Percentiles rank a stretch among this genome's conserved stretches.
These are phyloP conservation scores for Chalciporus sphaerocephalus DNA, from an alignment of 768 basidiomycete genomes.

Conservation along the genomic window DNA sequence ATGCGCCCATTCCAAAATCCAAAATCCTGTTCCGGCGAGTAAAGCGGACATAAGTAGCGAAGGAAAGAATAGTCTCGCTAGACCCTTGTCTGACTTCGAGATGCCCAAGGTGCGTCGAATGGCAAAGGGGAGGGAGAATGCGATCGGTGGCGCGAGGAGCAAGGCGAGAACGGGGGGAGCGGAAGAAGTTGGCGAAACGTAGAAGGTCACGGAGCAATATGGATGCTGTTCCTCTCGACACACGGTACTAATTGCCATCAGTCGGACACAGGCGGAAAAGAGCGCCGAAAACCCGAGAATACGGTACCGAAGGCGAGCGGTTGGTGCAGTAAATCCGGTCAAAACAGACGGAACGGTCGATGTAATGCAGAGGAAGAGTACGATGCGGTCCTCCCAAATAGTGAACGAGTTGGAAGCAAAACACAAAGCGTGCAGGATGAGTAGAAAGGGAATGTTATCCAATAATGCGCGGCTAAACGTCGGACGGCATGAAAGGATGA, in stretches of 20 bases:
- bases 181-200: constrained; percentile 64
- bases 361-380: constrained; percentile 67
- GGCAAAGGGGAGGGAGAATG: constrained; percentile 52
- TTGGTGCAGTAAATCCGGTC: constrained; percentile 64
- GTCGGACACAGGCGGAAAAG: constrained; percentile 62
- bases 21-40: constrained; percentile 57
- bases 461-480: constrained; percentile 27
- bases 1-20: constrained; percentile 81
- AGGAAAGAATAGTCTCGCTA: constrained; percentile 62
- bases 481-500: constrained; percentile 42
- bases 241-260: constrained; percentile 79
- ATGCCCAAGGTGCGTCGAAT: constrained; percentile 56
- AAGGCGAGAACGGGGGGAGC: constrained; percentile 60
- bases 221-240: constrained; percentile 95
- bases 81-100: constrained; percentile 70
- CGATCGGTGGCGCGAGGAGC: constrained; percentile 50
- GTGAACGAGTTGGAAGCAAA: constrained; percentile 95
- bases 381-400: constrained; percentile 92
- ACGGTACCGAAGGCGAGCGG: constrained; percentile 61
- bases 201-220: constrained; percentile 88
- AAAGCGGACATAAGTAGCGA: constrained; percentile 56
- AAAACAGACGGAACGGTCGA: constrained; percentile 59
- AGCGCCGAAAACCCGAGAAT: constrained; percentile 69
- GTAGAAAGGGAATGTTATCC: constrained; percentile 40
- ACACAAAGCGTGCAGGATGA: constrained; percentile 64